phyloP scores from a whole-genome alignment of 176 grass and related monocot species.

The Calamus simplicifolius region DNA sequence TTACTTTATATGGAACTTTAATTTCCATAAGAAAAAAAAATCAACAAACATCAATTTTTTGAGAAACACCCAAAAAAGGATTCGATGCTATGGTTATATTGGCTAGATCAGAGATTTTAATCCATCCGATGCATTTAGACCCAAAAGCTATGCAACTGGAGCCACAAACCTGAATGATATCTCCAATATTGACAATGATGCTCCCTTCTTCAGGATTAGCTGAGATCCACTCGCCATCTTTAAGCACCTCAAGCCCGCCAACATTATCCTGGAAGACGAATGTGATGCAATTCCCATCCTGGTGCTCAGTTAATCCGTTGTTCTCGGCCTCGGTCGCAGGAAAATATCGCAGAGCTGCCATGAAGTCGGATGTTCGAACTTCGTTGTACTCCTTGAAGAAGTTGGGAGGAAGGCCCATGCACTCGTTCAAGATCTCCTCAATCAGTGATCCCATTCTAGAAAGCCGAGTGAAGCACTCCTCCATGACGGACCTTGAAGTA shows the following conservation, averaged over 20 bases:
- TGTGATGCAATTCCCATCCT: conserved; percentile 34
- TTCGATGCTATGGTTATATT: too few relatives aligned
- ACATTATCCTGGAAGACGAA: conserved; percentile 36
- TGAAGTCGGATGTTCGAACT: conserved; percentile 37
- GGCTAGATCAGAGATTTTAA: too few relatives aligned
- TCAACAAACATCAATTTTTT: too few relatives aligned
- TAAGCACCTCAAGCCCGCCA: conserved; percentile 34
- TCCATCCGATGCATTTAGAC: too few relatives aligned
- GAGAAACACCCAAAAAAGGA: too few relatives aligned
- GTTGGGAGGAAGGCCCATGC: conserved; percentile 46
- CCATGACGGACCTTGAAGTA: conserved; percentile 18
- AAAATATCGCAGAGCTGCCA: conserved; percentile 37
- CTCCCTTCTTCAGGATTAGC: conserved; percentile 23
- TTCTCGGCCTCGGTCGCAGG: conserved; percentile 25
- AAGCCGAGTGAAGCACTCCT: conserved; percentile 35
- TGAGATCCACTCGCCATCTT: conserved; percentile 23
- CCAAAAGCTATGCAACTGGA: too few relatives aligned
- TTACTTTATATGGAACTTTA: too few relatives aligned
- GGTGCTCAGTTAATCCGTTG: conserved; percentile 24
- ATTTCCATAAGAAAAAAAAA: too few relatives aligned
- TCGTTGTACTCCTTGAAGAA: conserved; percentile 35
- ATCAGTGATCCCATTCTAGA: conserved; percentile 26
- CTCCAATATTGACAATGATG: conserved; percentile 34
- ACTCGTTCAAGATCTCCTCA: conserved; percentile 48
- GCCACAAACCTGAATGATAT: conserved; percentile 15